Evolutionary conservation across 129 eudicot species (phyloP).

Genomic region (Rutidosis leptorrhynchoides): DNA sequence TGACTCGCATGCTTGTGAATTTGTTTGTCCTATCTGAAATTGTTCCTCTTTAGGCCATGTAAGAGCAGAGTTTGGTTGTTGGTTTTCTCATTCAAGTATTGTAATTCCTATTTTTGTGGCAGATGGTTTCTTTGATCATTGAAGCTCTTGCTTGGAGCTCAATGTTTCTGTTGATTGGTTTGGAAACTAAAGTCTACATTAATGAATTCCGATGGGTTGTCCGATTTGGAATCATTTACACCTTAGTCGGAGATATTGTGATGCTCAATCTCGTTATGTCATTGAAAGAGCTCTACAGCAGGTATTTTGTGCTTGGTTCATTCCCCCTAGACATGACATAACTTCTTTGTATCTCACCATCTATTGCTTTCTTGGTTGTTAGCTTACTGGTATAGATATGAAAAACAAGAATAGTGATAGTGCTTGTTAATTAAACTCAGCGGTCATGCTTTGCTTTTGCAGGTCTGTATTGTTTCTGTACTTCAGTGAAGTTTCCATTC

Average conservation of each 20-base stretch:
- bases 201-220: conserved; percentile 80
- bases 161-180: conserved; percentile 53
- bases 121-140: conserved; percentile 63
- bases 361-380: too few species aligned
- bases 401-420: too few species aligned
- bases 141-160: conserved; percentile 84
- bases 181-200: conserved; percentile 75
- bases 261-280: conserved; percentile 60
- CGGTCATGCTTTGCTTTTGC: conserved; percentile 25
- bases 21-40: too few species aligned
- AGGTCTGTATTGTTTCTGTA: conserved; percentile 51
- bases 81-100: too few species aligned
- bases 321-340: too few species aligned
- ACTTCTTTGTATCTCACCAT: too few species aligned
- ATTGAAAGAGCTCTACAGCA: conserved; percentile 46
- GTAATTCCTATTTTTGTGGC: conserved; percentile 20
- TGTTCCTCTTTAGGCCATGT: too few species aligned
- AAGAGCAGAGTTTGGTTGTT: too few species aligned
- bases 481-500: conserved; percentile 54
- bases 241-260: conserved; percentile 71
- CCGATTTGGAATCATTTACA: conserved; percentile 73
- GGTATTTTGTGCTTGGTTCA: conserved; percentile 34
- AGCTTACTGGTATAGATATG: too few species aligned
- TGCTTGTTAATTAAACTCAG: background rate
- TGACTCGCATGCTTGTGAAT: too few species aligned